phyloP scores from a whole-genome alignment of 345 rosid genomes.

The Linum lewisii region DNA sequence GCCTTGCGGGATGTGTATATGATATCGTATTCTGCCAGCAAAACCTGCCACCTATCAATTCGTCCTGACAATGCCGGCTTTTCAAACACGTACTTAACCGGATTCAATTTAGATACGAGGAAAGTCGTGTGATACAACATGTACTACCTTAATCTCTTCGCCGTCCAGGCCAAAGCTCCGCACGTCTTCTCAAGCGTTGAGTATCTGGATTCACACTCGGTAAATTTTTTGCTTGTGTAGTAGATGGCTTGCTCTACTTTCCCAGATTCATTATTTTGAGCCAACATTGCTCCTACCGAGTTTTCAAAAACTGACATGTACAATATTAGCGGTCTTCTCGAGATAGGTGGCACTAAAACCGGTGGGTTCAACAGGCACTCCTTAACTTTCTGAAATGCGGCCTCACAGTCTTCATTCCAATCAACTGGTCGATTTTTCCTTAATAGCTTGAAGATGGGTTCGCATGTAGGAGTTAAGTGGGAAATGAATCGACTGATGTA shows the following conservation, averaged over 20 bases:
- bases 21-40: too few relatives aligned
- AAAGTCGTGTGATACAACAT: background rate
- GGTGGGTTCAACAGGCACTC: background rate
- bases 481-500: background rate
- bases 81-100: background rate
- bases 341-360: background rate
- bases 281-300: background rate
- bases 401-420: background rate
- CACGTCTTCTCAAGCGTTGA: background rate
- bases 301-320: background rate
- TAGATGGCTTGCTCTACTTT: background rate
- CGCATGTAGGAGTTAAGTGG: background rate
- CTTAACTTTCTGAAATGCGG: background rate
- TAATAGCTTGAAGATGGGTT: background rate
- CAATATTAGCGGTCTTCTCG: background rate
- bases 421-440: background rate
- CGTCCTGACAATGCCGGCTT: too few relatives aligned
- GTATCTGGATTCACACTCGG: background rate
- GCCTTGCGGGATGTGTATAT: too few relatives aligned
- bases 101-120: background rate
- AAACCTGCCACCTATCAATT: too few relatives aligned
- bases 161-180: background rate
- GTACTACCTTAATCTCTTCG: background rate
- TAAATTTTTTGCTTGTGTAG: background rate
- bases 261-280: background rate